A percentile compares a stretch with the other conserved stretches of the same genome.
These are phyloP conservation scores for Yarrowia porcina DNA, from an alignment of 805 yeast genomes.

Conservation along the genomic window DNA sequence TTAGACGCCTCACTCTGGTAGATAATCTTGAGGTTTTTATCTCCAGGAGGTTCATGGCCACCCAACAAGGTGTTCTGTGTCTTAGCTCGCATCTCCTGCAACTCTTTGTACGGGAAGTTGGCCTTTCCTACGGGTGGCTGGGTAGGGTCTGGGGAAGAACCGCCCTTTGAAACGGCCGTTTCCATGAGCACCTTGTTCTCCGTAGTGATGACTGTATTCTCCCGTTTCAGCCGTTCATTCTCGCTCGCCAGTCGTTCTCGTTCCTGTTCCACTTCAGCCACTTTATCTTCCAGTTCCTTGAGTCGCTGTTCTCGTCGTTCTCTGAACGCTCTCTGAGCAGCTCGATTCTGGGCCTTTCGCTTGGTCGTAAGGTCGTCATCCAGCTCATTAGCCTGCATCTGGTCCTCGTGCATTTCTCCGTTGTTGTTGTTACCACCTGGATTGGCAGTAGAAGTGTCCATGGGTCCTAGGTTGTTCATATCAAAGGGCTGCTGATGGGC, in stretches of 20 bases:
- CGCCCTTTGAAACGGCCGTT: slow-evolving; percentile 29
- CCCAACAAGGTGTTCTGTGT: slow-evolving; percentile 2
- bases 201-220: slow-evolving; percentile 54
- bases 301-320: slow-evolving; percentile 73
- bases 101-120: slow-evolving; percentile 25
- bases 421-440: not conserved
- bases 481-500: not conserved
- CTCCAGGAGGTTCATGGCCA: slow-evolving; percentile 29
- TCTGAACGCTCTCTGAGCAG: slow-evolving; percentile 84
- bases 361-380: slow-evolving; percentile 38
- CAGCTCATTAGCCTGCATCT: slow-evolving; percentile 1
- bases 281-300: slow-evolving; percentile 61
- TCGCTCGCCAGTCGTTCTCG: slow-evolving; percentile 47
- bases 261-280: slow-evolving; percentile 56
- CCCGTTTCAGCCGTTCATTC: slow-evolving; percentile 51
- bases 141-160: slow-evolving; percentile 7
- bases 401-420: not conserved
- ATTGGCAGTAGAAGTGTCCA: not conserved
- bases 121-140: slow-evolving; percentile 5
- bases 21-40: slow-evolving; percentile 27
- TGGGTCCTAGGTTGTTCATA: not conserved
- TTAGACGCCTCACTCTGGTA: slow-evolving; percentile 38
- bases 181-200: slow-evolving; percentile 59
- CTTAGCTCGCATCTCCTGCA: slow-evolving; percentile 15
- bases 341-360: slow-evolving; percentile 76